phyloP scores from a whole-genome alignment of 345 rosid species.

The Triadica sebifera region DNA sequence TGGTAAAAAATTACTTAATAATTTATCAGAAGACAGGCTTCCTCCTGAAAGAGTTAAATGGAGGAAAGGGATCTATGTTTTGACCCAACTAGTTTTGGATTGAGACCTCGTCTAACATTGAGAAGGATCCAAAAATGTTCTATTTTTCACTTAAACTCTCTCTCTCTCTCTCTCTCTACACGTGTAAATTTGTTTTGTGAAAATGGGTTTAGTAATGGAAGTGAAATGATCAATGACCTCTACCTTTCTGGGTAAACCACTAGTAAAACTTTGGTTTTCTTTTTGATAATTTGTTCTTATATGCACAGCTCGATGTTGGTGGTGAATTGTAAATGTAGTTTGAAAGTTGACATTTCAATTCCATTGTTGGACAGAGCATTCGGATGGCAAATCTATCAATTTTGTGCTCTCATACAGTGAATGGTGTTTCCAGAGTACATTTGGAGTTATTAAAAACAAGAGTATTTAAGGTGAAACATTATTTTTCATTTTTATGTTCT shows the following conservation, averaged over 20 bases:
- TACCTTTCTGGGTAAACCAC: background rate
- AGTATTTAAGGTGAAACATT: slow-evolving; percentile 37
- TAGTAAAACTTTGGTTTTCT: background rate
- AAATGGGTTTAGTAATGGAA: no score
- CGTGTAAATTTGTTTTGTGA: background rate
- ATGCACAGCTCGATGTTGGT: background rate
- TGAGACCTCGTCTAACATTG: background rate
- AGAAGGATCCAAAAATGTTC: background rate
- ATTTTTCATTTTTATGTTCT: slow-evolving; percentile 1
- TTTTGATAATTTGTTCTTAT: background rate
- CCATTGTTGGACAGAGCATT: slow-evolving; percentile 31
- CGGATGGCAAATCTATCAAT: slow-evolving; percentile 51
- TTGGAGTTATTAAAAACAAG: slow-evolving; percentile 37
- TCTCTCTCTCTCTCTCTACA: background rate
- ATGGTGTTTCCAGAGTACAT: slow-evolving; percentile 46
- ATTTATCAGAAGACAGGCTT: background rate
- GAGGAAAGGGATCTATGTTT: background rate
- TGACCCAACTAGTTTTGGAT: background rate
- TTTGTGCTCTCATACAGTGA: slow-evolving; percentile 44
- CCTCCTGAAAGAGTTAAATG: background rate
- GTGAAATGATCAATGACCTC: background rate
- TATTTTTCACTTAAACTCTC: background rate
- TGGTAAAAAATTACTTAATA: background rate
- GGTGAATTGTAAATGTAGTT: background rate
- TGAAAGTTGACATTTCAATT: slow-evolving; percentile 3